Evolutionary conservation across 176 grass and related monocot species (phyloP), one percentile per base, ranked within the genome.

Genomic region (Phoenix dactylifera): DNA sequence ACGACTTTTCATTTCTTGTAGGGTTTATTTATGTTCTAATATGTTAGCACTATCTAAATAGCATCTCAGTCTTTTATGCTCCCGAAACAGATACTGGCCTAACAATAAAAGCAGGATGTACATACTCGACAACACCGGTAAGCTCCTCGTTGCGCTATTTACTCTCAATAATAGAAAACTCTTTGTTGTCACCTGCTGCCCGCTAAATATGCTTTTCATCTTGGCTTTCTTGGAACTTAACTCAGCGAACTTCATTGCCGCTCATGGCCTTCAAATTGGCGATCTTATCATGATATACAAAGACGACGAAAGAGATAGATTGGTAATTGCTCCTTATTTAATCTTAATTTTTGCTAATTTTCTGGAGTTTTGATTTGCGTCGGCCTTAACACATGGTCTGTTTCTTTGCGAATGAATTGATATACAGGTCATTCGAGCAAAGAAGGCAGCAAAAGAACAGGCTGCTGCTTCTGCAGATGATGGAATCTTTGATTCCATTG

Each of bases 61-160:
- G 35, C 35, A 14, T 44, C 35, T 44, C 35, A 44, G 9, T 44
- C 35, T 44, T 44, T 44, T 44, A 14, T 44, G 35, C 10, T 44
- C 35, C 10, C 30, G 26, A 69, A 22, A 50, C 79, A 98, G 93
- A 63, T 98, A 85, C 64, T 98, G 88, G 93, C 88, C 88, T 16
- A 98, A 98, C 57, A 98, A 98, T 63, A 88, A 84, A 64, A 90
- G 93, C 74, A 98, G 88, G 73, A 98, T 98, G 93, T 98, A 98
- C 71, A 75, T 98, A 61, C 87, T 98, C 56, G 93, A 92, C 74
- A 98, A 92, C 73, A 89, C 93, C 6, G 93, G 93, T 80, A 51
- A 75, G 26, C 20, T 59, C 3, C 16, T 7, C 9, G 17, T 48
- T 17, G 63, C 57, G 63, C 57, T 60, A 7, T 62, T 63, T 71